phyloP scores from a whole-genome alignment of 495 filamentous ascomycete genomes.

The Schizothecium vesticola region DNA sequence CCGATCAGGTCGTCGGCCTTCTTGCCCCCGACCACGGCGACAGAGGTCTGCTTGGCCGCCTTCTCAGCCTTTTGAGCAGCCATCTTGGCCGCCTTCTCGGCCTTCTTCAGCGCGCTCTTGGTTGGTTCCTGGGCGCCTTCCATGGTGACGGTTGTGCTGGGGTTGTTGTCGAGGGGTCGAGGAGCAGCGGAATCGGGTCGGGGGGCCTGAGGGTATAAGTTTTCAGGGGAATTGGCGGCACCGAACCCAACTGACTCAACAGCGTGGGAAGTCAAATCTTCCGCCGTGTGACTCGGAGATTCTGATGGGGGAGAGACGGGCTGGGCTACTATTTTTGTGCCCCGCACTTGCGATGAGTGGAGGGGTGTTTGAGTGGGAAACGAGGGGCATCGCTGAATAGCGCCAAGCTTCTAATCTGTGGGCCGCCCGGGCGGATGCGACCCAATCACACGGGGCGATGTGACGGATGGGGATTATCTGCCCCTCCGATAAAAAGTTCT shows the following conservation, averaged over 20 bases:
- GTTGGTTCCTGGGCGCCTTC: constrained; percentile 47
- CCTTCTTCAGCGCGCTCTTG: constrained; percentile 70
- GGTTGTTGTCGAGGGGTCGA: background rate
- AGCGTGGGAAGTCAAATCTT: background rate
- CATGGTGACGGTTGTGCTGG: constrained; percentile 26
- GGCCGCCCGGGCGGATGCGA: background rate
- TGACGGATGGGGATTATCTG: constrained; percentile 25
- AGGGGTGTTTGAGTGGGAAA: constrained; percentile 4
- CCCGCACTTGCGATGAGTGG: constrained; percentile 17
- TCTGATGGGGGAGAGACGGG: constrained; percentile 6
- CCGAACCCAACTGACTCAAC: constrained; percentile 6
- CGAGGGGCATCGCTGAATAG: constrained; percentile 23
- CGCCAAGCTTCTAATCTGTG: constrained; percentile 8
- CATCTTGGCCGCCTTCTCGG: constrained; percentile 59
- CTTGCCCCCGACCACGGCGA: constrained; percentile 47
- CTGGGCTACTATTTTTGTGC: constrained; percentile 19
- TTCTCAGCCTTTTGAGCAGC: constrained; percentile 64
- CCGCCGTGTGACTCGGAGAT: background rate
- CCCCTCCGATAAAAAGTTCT: constrained; percentile 32
- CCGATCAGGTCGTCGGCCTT: constrained; percentile 65
- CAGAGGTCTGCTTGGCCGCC: constrained; percentile 49
- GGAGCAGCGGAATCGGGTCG: background rate
- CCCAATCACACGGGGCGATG: constrained; percentile 14
- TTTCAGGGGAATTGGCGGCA: constrained; percentile 4
- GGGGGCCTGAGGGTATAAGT: background rate